These are phyloP conservation scores for Xylaria sp. DNA, from an alignment of 2,329 filamentous ascomycete genomes.

Conservation along the genomic window DNA sequence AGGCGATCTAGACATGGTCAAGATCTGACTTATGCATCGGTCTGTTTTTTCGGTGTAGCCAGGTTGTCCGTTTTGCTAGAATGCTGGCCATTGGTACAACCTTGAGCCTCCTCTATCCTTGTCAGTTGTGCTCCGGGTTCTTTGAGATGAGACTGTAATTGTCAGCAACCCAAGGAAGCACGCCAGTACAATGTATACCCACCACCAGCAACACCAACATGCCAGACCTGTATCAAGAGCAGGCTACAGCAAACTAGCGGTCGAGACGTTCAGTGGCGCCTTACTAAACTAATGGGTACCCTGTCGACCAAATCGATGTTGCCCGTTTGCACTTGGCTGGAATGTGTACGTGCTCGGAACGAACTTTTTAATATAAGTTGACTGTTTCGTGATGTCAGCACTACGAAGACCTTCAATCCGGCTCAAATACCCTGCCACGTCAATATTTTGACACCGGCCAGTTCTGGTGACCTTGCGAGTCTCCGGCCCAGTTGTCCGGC, in stretches of 20 bases:
- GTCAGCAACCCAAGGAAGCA: slow-evolving; percentile 28
- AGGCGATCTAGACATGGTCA: slow-evolving; percentile 28
- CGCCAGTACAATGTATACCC: slow-evolving; percentile 22
- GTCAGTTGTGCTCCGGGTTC: background rate
- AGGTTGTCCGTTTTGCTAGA: slow-evolving; percentile 30
- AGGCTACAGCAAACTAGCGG: slow-evolving; percentile 31
- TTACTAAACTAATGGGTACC: slow-evolving; percentile 28
- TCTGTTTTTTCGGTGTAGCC: slow-evolving; percentile 33
- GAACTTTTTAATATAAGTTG: slow-evolving; percentile 22
- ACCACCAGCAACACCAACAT: slow-evolving; percentile 25
- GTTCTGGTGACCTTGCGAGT: slow-evolving; percentile 37
- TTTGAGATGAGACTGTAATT: slow-evolving; percentile 18
- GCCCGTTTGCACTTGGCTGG: slow-evolving; percentile 22
- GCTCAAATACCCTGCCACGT: slow-evolving; percentile 36
- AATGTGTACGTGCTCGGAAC: slow-evolving; percentile 17
- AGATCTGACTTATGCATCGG: slow-evolving; percentile 30
- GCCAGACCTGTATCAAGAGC: slow-evolving; percentile 11
- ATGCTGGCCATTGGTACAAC: slow-evolving; percentile 3
- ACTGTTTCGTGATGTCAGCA: slow-evolving; percentile 36
- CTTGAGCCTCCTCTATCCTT: slow-evolving; percentile 15
- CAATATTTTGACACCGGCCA: slow-evolving; percentile 39
- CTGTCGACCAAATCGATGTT: slow-evolving; percentile 24
- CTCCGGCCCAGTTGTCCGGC: slow-evolving; percentile 36
- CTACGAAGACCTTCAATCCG: slow-evolving; percentile 25
- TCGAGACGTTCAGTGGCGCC: slow-evolving; percentile 30